A percentile compares a stretch with the other conserved stretches of the same genome.
Evolutionary conservation across 2,329 filamentous ascomycete genomes (phyloP).

Genomic region (Fusarium camptoceras): DNA sequence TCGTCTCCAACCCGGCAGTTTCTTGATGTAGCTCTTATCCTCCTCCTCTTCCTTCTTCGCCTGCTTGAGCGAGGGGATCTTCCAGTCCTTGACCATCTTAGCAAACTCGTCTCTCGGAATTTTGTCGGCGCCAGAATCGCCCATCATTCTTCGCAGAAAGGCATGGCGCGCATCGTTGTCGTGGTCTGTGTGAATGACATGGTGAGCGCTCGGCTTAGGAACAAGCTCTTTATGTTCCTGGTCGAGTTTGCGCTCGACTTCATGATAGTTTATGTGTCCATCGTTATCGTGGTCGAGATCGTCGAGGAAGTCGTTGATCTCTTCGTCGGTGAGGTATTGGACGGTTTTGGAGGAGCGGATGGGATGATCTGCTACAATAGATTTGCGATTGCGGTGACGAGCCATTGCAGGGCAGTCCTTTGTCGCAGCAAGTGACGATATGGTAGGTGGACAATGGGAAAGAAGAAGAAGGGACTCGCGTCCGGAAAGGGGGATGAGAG

Average conservation of each 20-base stretch:
- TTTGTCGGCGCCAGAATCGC: conserved; percentile 51
- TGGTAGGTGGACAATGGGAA: no score
- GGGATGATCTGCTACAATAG: conserved; percentile 43
- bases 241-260: conserved; percentile 65
- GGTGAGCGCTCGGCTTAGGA: conserved; percentile 58
- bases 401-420: conserved; percentile 19
- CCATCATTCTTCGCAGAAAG: conserved; percentile 64
- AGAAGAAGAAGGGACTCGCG: no score
- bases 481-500: neutral
- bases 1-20: conserved; percentile 59
- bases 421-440: no score
- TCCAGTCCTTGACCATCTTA: conserved; percentile 57
- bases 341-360: conserved; percentile 44
- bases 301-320: conserved; percentile 64
- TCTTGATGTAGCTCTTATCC: conserved; percentile 59
- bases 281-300: conserved; percentile 64
- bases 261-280: conserved; percentile 63
- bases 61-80: conserved; percentile 61
- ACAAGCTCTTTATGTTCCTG: conserved; percentile 63
- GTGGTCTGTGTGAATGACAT: conserved; percentile 56
- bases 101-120: conserved; percentile 62
- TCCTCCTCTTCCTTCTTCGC: conserved; percentile 61
- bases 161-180: conserved; percentile 57
- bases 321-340: conserved; percentile 57
- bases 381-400: conserved; percentile 6